These are phyloP conservation scores for Aegilops sharonensis DNA, from an alignment of 176 grass and related monocot genomes.

Conservation along the genomic window DNA sequence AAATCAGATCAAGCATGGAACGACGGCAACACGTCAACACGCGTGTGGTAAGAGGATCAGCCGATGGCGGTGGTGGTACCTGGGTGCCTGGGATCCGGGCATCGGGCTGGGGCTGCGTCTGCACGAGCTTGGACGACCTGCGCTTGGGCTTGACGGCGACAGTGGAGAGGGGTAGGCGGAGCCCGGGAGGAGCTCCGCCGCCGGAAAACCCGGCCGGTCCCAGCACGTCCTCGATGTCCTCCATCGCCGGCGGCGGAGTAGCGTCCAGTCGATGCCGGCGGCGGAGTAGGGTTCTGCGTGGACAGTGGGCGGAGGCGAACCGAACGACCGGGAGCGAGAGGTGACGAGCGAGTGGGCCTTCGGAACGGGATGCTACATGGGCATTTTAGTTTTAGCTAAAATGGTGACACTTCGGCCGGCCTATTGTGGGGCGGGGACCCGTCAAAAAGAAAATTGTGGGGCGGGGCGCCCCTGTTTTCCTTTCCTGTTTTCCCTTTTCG, in stretches of 20 bases:
- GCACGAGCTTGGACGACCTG: conserved; percentile 48
- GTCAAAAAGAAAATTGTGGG: too few relatives aligned
- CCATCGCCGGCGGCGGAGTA: conserved; percentile 33
- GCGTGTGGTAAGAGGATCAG: background rate
- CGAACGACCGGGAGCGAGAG: background rate
- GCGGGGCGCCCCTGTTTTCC: too few relatives aligned
- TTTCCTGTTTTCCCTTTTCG: too few relatives aligned
- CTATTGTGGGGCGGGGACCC: too few relatives aligned
- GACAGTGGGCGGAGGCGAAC: background rate
- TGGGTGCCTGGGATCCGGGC: conserved; percentile 74
- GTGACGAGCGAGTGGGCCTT: background rate
- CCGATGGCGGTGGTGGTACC: conserved; percentile 26
- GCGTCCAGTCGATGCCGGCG: background rate
- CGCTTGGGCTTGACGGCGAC: conserved; percentile 72
- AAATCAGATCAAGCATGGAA: background rate
- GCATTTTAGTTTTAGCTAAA: too few relatives aligned
- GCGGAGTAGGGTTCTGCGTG: conserved; percentile 46
- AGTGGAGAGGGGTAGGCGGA: conserved; percentile 61
- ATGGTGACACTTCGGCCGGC: too few relatives aligned
- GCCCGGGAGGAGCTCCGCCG: conserved; percentile 50
- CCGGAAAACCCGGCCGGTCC: conserved; percentile 25
- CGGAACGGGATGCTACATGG: too few relatives aligned
- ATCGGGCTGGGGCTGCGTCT: conserved; percentile 30
- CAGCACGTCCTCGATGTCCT: conserved; percentile 90
- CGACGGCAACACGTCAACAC: background rate